Conservation (phyloP, 1,139 yeast species). For the Hyphopichia buzzinii region DNA sequence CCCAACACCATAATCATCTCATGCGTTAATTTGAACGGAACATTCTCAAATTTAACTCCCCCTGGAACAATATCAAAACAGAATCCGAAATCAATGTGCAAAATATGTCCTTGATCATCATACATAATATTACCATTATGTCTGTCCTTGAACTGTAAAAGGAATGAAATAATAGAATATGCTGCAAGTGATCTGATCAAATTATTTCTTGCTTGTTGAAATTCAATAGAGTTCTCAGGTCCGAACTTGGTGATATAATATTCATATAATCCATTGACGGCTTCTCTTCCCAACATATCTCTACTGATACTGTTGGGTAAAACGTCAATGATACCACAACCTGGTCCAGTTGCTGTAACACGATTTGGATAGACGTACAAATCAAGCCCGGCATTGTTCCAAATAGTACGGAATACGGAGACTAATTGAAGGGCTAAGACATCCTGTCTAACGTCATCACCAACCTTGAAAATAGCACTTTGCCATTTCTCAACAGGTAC, state of each 20-base stretch:
- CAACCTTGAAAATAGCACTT: slow-evolving; percentile 97
- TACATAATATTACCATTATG: slow-evolving; percentile 99
- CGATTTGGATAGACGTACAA: slow-evolving; percentile 89
- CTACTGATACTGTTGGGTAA: slow-evolving; percentile 92
- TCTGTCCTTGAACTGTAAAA: slow-evolving; percentile 93
- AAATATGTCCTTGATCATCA: slow-evolving; percentile 89
- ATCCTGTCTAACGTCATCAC: slow-evolving; percentile 98
- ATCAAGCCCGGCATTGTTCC: slow-evolving; percentile 86
- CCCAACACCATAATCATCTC: slow-evolving; percentile 98
- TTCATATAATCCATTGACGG: slow-evolving; percentile 94
- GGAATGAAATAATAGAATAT: slow-evolving; percentile 87
- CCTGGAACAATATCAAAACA: slow-evolving; percentile 99
- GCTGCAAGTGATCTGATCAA: slow-evolving; percentile 95
- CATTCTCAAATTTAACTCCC: slow-evolving; percentile 95
- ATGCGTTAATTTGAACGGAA: slow-evolving; percentile 93
- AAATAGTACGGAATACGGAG: slow-evolving; percentile 86
- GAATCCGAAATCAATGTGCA: slow-evolving; percentile 97
- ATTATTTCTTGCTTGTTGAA: slow-evolving; percentile 87
- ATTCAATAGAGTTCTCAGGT: slow-evolving; percentile 84
- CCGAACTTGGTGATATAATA: slow-evolving; percentile 92
- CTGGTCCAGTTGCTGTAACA: slow-evolving; percentile 98
- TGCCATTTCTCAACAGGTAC: slow-evolving; percentile 68
- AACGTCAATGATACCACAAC: slow-evolving; percentile 98
- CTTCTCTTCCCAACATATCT: slow-evolving; percentile 98
- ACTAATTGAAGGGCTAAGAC: slow-evolving; percentile 90